These are phyloP conservation scores for Aureobasidium sp. DNA, from an alignment of 2,329 filamentous ascomycete species.

Conservation along the genomic window DNA sequence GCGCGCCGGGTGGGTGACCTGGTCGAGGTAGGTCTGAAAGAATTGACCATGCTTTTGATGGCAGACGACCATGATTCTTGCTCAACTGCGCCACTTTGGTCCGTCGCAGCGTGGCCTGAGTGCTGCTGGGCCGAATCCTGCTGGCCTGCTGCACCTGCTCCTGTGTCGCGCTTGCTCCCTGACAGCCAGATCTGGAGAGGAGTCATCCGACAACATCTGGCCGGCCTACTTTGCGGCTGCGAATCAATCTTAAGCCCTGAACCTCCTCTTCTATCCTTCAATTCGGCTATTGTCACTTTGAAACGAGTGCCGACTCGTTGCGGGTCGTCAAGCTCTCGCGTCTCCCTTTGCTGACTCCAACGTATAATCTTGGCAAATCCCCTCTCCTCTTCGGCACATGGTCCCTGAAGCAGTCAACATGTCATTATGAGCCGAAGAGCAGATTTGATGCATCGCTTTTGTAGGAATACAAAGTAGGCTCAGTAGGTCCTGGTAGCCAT, in stretches of 20 bases:
- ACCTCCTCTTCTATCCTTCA: background rate
- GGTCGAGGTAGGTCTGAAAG: constrained; percentile 10
- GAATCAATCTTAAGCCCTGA: background rate
- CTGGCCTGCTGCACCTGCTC: background rate
- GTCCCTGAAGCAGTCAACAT: background rate
- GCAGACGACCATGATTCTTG: constrained; percentile 15
- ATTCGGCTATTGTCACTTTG: background rate
- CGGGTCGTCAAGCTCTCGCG: background rate
- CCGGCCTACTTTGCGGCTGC: background rate
- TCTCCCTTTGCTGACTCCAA: constrained; percentile 3
- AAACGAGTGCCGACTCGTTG: background rate
- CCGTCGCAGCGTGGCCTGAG: background rate
- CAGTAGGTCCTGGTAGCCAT: background rate
- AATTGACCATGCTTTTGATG: constrained; percentile 16
- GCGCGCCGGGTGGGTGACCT: constrained; percentile 8
- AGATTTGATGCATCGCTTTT: background rate
- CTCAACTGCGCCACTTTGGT: constrained; percentile 1
- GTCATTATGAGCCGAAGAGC: background rate
- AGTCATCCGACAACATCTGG: constrained; percentile 13
- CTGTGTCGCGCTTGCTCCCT: constrained; percentile 10
- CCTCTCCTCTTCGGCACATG: background rate
- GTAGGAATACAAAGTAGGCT: background rate
- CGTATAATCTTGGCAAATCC: background rate
- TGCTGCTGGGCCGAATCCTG: constrained; percentile 8
- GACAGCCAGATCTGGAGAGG: constrained; percentile 8